Evolutionary conservation across 2,329 filamentous ascomycete species (phyloP), one percentile per base, ranked within the genome.

Genomic region (Fusarium tricinctum): DNA sequence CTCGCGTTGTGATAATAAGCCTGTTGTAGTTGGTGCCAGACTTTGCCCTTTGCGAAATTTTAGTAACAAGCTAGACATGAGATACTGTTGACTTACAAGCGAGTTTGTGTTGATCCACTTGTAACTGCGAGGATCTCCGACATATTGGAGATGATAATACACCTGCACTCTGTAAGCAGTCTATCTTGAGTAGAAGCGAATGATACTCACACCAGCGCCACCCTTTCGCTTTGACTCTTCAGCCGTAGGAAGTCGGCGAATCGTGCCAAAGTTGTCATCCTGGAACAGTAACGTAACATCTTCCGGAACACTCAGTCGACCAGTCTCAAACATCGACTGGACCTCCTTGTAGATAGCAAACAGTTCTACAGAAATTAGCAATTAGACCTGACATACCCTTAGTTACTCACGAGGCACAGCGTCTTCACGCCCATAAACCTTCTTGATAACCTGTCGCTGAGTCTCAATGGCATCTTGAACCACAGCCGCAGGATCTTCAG

Each of bases 261-360:
- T 84, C 42, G 86, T 86, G 1, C 88, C 88, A 75, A 82, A 88
- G 66, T 89, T 91, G 65, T 91, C 88, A 57, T 91, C 88, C 0
- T 86, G 82, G 75, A 88, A 90, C 0, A 91, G 77, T 3, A 91
- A 77, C 0, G 86, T 90, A 8, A 91, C 83, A 66, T 89, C 85
- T 3, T 90, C 87, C 0, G 88, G 86, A 0, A 89, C 84, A 2
- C 81, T 75, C 65, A 90, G 81, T 1, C 66, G 33, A 0, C 88
- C 88, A 1, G 83, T 81, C 48, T 91, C 86, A 38, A 88, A 90
- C 64, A 90, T 88, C 13, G 83, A 84, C 68, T 88, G 85, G 0
- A 91, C 87, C 61, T 91, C 89, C 58, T 90, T 90, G 72, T 91
- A 91, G 32, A 91, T 74, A 13, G 88, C 88, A 81, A 88, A 86